phyloP scores from a whole-genome alignment of 1,139 yeast species.

The Candida albicans region DNA sequence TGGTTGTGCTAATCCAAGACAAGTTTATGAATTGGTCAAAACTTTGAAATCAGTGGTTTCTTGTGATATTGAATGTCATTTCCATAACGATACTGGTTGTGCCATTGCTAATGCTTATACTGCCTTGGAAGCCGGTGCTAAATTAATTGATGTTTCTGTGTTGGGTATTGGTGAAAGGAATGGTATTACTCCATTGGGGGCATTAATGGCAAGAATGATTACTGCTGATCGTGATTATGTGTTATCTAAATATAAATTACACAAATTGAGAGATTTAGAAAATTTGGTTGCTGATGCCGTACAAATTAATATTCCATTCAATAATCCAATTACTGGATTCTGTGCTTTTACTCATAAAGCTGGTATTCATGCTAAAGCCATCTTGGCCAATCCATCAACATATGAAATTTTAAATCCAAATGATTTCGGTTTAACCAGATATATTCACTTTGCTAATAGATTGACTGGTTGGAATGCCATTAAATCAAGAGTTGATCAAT shows the following conservation, averaged over 20 bases:
- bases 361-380: conserved; percentile 98
- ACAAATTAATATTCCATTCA: conserved; percentile 94
- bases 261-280: conserved; percentile 93
- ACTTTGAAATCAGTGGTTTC: conserved; percentile 91
- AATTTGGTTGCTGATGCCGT: conserved; percentile 96
- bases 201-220: conserved; percentile 98
- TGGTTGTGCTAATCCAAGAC: conserved; percentile 99
- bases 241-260: conserved; percentile 89
- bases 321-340: conserved; percentile 98
- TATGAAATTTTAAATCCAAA: conserved; percentile 94
- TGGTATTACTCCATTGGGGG: conserved; percentile 97
- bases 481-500: conserved; percentile 96
- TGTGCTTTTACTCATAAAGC: conserved; percentile 99
- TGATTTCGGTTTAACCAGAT: conserved; percentile 93
- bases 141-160: conserved; percentile 90
- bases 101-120: conserved; percentile 98
- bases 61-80: conserved; percentile 97
- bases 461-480: conserved; percentile 99
- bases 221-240: conserved; percentile 98
- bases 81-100: conserved; percentile 99
- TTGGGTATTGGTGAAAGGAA: conserved; percentile 99
- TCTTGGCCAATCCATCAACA: conserved; percentile 96
- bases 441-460: conserved; percentile 96
- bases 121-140: conserved; percentile 97
- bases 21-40: conserved; percentile 93